Evolutionary conservation across 75 land plant species (phyloP).

Genomic region (Pinus taeda): DNA sequence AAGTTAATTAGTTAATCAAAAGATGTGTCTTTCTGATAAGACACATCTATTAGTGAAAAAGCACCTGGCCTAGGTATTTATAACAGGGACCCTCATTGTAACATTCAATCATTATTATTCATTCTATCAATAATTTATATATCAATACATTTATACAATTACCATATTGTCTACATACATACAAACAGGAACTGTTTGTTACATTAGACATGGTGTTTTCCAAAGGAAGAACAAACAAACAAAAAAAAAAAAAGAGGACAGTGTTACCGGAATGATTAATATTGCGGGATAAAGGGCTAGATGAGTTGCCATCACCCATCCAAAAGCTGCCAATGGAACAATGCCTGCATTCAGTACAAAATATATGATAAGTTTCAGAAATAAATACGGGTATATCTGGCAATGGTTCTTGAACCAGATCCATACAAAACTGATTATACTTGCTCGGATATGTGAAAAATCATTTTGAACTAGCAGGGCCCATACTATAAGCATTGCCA

Average conservation of each 20-base stretch:
- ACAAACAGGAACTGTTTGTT: no score
- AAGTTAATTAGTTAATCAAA: no score
- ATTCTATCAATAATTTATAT: no score
- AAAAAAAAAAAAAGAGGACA: background rate
- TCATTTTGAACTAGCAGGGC: background rate
- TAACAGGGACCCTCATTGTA: no score
- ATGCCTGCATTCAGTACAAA: constrained; percentile 34
- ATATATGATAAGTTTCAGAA: background rate
- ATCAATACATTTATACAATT: no score
- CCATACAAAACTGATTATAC: background rate
- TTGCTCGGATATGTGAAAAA: background rate
- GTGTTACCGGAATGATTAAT: constrained; percentile 66
- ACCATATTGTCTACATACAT: no score
- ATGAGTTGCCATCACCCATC: constrained; percentile 80
- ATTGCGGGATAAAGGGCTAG: constrained; percentile 81
- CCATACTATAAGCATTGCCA: background rate
- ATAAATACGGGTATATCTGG: background rate
- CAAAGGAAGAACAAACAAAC: no score
- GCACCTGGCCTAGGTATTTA: no score
- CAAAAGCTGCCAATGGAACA: constrained; percentile 83
- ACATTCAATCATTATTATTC: no score
- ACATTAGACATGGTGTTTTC: background rate
- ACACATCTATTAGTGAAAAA: no score
- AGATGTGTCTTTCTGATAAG: no score
- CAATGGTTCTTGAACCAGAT: constrained; percentile 5